A percentile compares a stretch with the other conserved stretches of the same genome.
Conservation (phyloP, 768 basidiomycete genomes). For the Lactarius quietus region DNA sequence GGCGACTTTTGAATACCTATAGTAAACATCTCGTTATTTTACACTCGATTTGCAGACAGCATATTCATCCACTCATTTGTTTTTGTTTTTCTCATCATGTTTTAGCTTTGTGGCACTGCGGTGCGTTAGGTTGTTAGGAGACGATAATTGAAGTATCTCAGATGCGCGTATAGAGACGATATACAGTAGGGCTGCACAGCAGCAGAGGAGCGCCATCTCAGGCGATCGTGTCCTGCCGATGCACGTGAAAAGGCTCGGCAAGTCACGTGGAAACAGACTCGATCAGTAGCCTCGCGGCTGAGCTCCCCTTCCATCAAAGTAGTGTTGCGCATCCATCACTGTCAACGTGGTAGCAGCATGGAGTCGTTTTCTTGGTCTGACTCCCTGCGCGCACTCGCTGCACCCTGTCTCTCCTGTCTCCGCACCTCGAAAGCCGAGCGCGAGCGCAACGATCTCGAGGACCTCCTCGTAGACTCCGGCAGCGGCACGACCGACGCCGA, state of each 20-base stretch:
- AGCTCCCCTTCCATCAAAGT: background rate
- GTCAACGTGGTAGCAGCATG: conserved; percentile 32
- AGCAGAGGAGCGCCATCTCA: no score
- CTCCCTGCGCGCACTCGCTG: conserved; percentile 52
- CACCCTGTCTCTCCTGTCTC: conserved; percentile 60
- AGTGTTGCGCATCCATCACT: background rate
- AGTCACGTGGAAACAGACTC: background rate
- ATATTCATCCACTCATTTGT: background rate
- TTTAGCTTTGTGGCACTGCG: background rate
- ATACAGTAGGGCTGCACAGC: background rate
- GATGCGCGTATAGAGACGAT: background rate
- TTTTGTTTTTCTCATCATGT: background rate
- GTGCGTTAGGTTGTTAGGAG: background rate
- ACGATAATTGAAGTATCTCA: background rate
- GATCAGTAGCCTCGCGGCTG: background rate
- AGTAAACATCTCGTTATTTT: conserved; percentile 6
- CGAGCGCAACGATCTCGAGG: conserved; percentile 43
- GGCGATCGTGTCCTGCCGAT: background rate
- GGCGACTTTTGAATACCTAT: conserved; percentile 8
- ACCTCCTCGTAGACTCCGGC: conserved; percentile 44
- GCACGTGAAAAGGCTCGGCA: background rate
- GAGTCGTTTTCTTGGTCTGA: conserved; percentile 60
- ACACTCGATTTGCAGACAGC: conserved; percentile 19
- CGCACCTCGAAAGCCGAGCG: conserved; percentile 29
- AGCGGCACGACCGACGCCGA: conserved; percentile 52